Base-by-base conservation (phyloP, 1,284 basidiomycete genomes). In the Ganoderma leucocontextum region DNA sequence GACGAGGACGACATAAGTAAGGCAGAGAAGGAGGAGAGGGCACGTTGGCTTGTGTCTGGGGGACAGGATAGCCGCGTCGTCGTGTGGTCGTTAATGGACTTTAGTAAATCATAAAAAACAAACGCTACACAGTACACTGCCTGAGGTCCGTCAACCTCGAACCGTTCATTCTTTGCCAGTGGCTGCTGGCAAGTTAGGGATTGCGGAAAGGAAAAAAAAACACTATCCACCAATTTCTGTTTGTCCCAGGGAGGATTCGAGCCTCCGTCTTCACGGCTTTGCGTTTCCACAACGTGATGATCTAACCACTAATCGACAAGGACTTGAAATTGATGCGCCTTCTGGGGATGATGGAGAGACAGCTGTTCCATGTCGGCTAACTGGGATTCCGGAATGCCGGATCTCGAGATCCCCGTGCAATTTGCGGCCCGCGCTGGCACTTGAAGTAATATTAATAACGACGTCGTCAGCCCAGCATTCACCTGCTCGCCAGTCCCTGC, bases 1-100 rank as follows among this genome's bases (percentile, higher is more conserved):
- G 85, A 86, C 0, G 82, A 85, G 42, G 86, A 89, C 17, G 85
- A 87, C 25, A 83, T 87, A 77, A 81, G 75, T 2, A 72, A 78
- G 6, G 82, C 80, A n/a, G 91, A 93, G 65, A 86, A 83, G 70
- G 77, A 78, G 6, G 82, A 80, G 63, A 82, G 90, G 41, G 78
- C 80, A 9, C 82, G 88, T 33, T 96, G 95, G 95, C 80, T 96
- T 6, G 83, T 90, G 0, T 88, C 83, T 29, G 93, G 91, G 10
- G 87, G 89, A 1, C 93, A 93, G 75, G 95, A 97, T 75, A 84
- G 82, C 53, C 85, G 94, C 13, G 84, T 96, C 0, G 90, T 90
- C 0, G 83, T 96, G 33, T 97, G 95, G 95, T 81, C 84, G 29
- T 78, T 97, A 63, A 92, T 92, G 72, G 87, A 84, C 71, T 96